Percentiles rank a stretch among this genome's conserved stretches.
Evolutionary conservation across 1,284 basidiomycete species (phyloP).

Genomic region (Moniliella sp.): DNA sequence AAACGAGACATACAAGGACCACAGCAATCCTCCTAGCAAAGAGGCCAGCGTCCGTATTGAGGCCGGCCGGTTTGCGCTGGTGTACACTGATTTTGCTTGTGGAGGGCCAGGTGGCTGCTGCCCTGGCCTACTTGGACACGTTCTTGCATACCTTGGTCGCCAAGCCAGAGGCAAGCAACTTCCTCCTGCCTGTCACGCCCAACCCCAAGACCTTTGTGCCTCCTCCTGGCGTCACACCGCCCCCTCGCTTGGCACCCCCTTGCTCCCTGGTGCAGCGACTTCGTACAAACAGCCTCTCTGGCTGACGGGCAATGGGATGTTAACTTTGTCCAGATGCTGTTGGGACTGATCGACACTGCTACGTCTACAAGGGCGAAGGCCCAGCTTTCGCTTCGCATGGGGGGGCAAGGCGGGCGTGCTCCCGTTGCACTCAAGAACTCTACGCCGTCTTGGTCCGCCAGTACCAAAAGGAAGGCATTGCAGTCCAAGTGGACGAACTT

Average conservation of each 20-base stretch:
- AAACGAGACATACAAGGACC: constrained; percentile 7
- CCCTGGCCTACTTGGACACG: constrained; percentile 7
- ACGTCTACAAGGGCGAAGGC: constrained; percentile 1
- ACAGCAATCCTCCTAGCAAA: background rate
- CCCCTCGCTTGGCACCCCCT: constrained; percentile 3
- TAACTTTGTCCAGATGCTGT: constrained; percentile 24
- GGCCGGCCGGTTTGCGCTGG: constrained; percentile 16
- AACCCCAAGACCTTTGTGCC: constrained; percentile 24
- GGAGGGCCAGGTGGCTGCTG: constrained; percentile 1
- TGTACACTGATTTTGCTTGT: too few species aligned
- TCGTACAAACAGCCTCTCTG: constrained; percentile 8
- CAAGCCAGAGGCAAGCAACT: constrained; percentile 6
- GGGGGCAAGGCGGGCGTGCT: background rate
- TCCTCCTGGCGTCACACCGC: constrained; percentile 4
- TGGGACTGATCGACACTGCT: constrained; percentile 14
- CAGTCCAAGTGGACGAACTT: constrained; percentile 8
- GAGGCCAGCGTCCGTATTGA: constrained; percentile 12
- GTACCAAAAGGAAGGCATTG: constrained; percentile 13
- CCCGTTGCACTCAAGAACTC: constrained; percentile 9
- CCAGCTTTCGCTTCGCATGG: background rate
- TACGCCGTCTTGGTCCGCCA: constrained; percentile 12
- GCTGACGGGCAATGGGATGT: constrained; percentile 20
- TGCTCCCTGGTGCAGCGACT: background rate
- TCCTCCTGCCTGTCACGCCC: constrained; percentile 21
- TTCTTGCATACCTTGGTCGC: constrained; percentile 10